These are phyloP conservation scores for Paratrypanosoma confusum DNA, from an alignment of 208 protist genomes.

Conservation along the genomic window DNA sequence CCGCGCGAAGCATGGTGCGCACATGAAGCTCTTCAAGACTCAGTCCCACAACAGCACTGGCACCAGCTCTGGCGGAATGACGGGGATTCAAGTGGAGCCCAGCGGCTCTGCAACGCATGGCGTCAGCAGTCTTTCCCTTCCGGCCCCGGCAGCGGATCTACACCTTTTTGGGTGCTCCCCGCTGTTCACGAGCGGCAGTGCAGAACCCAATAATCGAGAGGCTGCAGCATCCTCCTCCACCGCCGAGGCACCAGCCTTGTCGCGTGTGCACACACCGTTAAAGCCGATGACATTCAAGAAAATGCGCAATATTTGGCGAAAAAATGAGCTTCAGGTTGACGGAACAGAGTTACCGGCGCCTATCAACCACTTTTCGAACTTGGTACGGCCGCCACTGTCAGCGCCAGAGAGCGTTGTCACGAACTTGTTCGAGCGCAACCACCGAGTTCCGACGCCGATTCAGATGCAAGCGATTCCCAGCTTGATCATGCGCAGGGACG, in stretches of 20 bases:
- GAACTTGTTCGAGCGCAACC: constrained; percentile 75
- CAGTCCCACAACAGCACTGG: constrained; percentile 8
- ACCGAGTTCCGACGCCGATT: constrained; percentile 91
- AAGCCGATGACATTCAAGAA: constrained; percentile 66
- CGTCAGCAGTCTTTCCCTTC: constrained; percentile 21
- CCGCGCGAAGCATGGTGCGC: constrained; percentile 26
- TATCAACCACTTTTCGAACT: constrained; percentile 76
- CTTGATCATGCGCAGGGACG: constrained; percentile 80
- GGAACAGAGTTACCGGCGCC: constrained; percentile 68
- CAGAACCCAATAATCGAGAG: neutral
- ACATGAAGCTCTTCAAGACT: constrained; percentile 47
- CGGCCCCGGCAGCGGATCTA: constrained; percentile 32
- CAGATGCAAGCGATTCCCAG: constrained; percentile 95
- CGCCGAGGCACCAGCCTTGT: neutral
- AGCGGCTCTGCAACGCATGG: constrained; percentile 5
- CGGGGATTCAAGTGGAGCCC: constrained; percentile 3
- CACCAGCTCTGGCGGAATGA: neutral
- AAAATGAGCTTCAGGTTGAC: constrained; percentile 63
- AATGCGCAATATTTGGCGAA: constrained; percentile 71
- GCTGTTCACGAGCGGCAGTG: neutral
- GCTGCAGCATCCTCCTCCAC: neutral
- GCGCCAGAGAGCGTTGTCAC: constrained; percentile 60
- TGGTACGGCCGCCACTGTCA: constrained; percentile 69
- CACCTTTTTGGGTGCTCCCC: constrained; percentile 30
- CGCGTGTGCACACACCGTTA: constrained; percentile 23